Evolutionary conservation across 805 yeast genomes (phyloP).

Genomic region (Candida loeiensis): DNA sequence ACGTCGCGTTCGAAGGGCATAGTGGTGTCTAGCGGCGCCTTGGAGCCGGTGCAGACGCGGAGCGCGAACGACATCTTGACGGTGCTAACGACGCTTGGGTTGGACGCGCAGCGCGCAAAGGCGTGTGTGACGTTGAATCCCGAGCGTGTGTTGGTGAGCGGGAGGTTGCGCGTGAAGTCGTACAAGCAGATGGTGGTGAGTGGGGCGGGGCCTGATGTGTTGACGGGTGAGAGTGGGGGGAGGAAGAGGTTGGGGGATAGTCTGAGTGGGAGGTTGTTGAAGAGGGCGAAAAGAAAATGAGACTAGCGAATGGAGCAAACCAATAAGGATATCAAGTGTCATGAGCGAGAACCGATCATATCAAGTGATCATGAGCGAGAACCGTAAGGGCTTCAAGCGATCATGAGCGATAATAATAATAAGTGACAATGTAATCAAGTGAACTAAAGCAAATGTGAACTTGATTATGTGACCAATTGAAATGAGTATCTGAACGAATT

Average conservation of each 20-base stretch:
- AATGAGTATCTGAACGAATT: too few species aligned
- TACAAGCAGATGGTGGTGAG: conserved; percentile 70
- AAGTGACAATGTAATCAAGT: too few species aligned
- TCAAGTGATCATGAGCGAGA: too few species aligned
- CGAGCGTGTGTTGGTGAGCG: conserved; percentile 63
- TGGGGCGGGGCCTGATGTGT: conserved; percentile 42
- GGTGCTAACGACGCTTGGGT: conserved; percentile 64
- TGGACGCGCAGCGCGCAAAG: conserved; percentile 59
- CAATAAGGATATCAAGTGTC: too few species aligned
- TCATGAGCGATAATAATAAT: too few species aligned
- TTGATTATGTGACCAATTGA: too few species aligned
- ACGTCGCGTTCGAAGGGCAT: conserved; percentile 81
- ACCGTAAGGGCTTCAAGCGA: too few species aligned
- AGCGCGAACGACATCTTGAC: conserved; percentile 66
- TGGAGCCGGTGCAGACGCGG: conserved; percentile 53
- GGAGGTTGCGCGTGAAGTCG: conserved; percentile 67
- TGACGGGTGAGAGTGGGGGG: conserved; percentile 20
- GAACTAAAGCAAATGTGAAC: too few species aligned
- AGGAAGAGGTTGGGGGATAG: conserved; percentile 22
- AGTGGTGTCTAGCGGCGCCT: conserved; percentile 74
- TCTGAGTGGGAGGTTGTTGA: conserved; percentile 24
- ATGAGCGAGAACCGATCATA: too few species aligned
- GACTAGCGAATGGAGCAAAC: too few species aligned
- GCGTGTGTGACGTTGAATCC: conserved; percentile 59
- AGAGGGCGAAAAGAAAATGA: conserved; percentile 21